Base-by-base conservation (phyloP, 257 asterid genomes). In the Striga asiatica region DNA sequence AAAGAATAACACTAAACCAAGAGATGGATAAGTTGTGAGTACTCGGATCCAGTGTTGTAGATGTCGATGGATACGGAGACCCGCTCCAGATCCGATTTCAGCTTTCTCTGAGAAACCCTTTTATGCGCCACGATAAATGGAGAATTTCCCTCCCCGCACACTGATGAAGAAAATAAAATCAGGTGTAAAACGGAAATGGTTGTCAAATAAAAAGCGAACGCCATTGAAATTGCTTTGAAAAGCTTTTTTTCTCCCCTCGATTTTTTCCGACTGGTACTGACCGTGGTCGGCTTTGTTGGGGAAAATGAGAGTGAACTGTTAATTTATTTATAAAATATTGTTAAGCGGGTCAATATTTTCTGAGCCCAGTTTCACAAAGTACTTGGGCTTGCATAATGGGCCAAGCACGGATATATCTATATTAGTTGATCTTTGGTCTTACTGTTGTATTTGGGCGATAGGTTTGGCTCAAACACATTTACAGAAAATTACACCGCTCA, bases 61-160 rank as follows among this genome's bases (percentile, higher is more conserved):
- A 79, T 65, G 64, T 79, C 82, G 57, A 79, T 51, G 62, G 76
- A 62, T 43, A 82, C 82, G 54, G 73, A 63, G 29, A 79, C 46
- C 28, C 82, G 77, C 45, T 72, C 78, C 45, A 66, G 54, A 65
- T 62, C 67, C 56, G 80, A 50, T n/a, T 65, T 73, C 69, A 77
- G 61, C 68, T 66, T 75, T 4, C 66, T 46, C 53, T 35, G 61
- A 18, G 76, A 60, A 47, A 64, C 78, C 42, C 70, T 75, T 60
- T 79, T 79, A 62, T 79, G 93, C 2, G 76, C 83, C 50, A 79
- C 70, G 46, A 79, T 64, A 56, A 79, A 77, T 11, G 84, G 81
- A 11, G 73, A 62, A 35, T 64, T 76, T 1, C 71, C 65, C 0
- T 56, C 61, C 3, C 66, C 71, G 19, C 66, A 51, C 16, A 66